Evolutionary conservation across 768 basidiomycete species (phyloP).

Genomic region (Pleurotus sapidus): DNA sequence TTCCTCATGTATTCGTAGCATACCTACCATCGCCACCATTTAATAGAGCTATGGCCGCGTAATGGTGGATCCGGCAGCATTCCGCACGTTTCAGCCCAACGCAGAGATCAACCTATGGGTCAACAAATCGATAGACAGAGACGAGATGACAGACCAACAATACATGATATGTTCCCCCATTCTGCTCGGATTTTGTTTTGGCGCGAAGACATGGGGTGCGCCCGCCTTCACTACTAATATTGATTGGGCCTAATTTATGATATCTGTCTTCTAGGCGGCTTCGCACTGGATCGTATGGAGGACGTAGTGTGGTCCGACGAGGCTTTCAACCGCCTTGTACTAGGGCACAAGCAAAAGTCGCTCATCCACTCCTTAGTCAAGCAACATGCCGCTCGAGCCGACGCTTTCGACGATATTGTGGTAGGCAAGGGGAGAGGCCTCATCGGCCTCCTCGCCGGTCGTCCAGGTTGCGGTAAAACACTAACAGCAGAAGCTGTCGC

Average conservation of each 20-base stretch:
- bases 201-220: conserved; percentile 19
- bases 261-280: conserved; percentile 17
- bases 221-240: too few relatives aligned
- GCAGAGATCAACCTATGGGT: conserved; percentile 15
- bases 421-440: too few relatives aligned
- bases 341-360: conserved; percentile 28
- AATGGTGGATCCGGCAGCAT: conserved; percentile 12
- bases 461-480: too few relatives aligned
- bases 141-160: conserved; percentile 19
- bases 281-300: conserved; percentile 23
- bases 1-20: too few relatives aligned
- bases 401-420: too few relatives aligned
- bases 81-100: conserved; percentile 18
- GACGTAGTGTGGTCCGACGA: conserved; percentile 29
- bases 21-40: too few relatives aligned
- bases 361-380: too few relatives aligned
- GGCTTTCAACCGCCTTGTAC: conserved; percentile 30
- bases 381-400: too few relatives aligned
- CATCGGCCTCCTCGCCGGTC: too few relatives aligned
- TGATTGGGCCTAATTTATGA: too few relatives aligned
- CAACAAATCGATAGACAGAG: conserved; percentile 10
- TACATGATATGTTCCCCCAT: conserved; percentile 23
- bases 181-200: conserved; percentile 21
- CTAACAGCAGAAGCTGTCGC: too few relatives aligned
- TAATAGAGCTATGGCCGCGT: too few relatives aligned